phyloP scores from a whole-genome alignment of 495 filamentous ascomycete species.

The Penicillium arizonense region DNA sequence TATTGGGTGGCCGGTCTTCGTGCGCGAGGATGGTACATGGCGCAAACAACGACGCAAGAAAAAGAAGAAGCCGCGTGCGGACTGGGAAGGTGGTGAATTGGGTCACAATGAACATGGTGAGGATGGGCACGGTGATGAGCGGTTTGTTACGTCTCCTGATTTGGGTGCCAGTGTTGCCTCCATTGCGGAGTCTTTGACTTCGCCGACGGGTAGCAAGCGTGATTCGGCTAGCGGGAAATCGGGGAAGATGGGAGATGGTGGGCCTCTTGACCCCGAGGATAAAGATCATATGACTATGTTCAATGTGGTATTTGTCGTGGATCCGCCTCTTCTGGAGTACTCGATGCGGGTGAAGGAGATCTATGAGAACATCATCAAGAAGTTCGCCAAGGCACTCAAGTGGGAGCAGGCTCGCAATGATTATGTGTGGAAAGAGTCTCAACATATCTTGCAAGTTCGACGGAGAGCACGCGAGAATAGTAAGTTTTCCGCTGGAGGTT shows the following conservation, averaged over 20 bases:
- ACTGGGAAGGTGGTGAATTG: conserved; percentile 41
- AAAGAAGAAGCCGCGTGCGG: conserved; percentile 42
- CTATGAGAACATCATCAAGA: conserved; percentile 84
- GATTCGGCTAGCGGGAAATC: conserved; percentile 41
- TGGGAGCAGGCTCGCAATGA: conserved; percentile 83
- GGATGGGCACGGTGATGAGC: conserved; percentile 33
- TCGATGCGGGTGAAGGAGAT: conserved; percentile 73
- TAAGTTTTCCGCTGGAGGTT: conserved; percentile 33
- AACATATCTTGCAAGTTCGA: conserved; percentile 72
- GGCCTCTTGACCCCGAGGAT: conserved; percentile 51
- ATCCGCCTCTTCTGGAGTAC: conserved; percentile 73
- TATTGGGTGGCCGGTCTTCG: conserved; percentile 83
- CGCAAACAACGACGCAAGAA: conserved; percentile 69
- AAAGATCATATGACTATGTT: conserved; percentile 86
- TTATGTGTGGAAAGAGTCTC: conserved; percentile 86
- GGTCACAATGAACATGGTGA: conserved; percentile 44
- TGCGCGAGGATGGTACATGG: conserved; percentile 84
- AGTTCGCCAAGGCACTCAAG: conserved; percentile 83
- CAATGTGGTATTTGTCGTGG: conserved; percentile 89
- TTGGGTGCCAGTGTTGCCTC: conserved; percentile 23
- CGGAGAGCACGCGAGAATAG: conserved; percentile 75
- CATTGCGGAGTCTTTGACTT: conserved; percentile 30
- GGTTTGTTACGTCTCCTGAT: conserved; percentile 31
- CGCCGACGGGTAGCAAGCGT: conserved; percentile 34
- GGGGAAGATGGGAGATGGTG: conserved; percentile 30